Evolutionary conservation across 306 rosid genomes (phyloP).

Genomic region (Quercus cerris): DNA sequence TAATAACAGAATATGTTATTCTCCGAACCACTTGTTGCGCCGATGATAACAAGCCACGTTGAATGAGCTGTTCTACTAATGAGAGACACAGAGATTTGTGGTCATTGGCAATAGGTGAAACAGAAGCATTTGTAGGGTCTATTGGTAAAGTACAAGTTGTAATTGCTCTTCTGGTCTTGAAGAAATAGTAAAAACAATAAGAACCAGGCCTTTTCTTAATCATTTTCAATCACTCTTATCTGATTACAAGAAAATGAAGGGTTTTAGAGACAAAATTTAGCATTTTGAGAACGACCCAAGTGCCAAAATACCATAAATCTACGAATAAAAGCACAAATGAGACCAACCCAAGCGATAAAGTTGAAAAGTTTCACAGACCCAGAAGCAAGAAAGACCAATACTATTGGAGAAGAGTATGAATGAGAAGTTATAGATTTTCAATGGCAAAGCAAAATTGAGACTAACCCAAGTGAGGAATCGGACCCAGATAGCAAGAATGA

Average conservation of each 20-base stretch:
- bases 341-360: neutral
- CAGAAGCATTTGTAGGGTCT: conserved; percentile 6
- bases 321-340: neutral
- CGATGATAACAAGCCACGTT: conserved; percentile 23
- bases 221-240: conserved; percentile 12
- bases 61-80: conserved; percentile 28
- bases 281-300: neutral
- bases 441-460: neutral
- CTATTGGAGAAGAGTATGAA: neutral
- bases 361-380: neutral
- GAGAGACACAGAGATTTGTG: conserved; percentile 32
- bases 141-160: conserved; percentile 27
- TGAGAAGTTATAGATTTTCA: neutral
- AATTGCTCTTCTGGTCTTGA: conserved; percentile 20
- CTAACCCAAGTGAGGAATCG: neutral
- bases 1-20: conserved; percentile 1
- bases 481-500: neutral
- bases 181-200: conserved; percentile 3
- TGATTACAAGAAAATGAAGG: neutral
- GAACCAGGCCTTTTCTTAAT: conserved; percentile 12
- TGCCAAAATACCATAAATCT: neutral
- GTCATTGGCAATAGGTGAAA: conserved; percentile 6
- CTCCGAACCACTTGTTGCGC: conserved; percentile 34
- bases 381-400: neutral
- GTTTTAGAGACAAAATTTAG: neutral